Conservation (phyloP, 179 eudicot genomes). For the Kewa caespitosa region DNA sequence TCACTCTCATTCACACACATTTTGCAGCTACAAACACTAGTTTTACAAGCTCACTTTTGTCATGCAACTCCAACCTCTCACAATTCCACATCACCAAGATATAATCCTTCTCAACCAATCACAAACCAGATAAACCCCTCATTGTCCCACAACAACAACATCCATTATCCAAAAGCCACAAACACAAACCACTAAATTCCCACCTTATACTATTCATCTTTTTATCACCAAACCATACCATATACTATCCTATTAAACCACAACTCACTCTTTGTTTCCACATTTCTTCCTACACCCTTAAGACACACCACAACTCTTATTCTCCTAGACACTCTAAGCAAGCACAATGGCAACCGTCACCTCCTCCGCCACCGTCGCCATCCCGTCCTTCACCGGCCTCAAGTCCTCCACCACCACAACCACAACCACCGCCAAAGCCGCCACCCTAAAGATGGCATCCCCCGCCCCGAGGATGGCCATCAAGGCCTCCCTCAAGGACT, state of each 20-base stretch:
- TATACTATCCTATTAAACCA: slow-evolving; percentile 28
- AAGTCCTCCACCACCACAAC: slow-evolving; percentile 39
- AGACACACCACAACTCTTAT: background rate
- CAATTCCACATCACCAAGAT: slow-evolving; percentile 18
- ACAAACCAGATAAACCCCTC: slow-evolving; percentile 14
- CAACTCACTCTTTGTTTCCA: slow-evolving; percentile 2
- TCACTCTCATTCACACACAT: too few species aligned
- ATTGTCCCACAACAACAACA: slow-evolving; percentile 6
- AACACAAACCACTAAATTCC: slow-evolving; percentile 19
- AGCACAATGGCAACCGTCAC: slow-evolving; percentile 74
- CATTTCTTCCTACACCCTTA: slow-evolving; percentile 8
- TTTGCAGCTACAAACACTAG: too few species aligned
- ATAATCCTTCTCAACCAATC: slow-evolving; percentile 29
- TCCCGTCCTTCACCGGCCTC: slow-evolving; percentile 79
- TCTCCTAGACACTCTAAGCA: background rate
- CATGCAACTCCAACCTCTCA: slow-evolving; percentile 1
- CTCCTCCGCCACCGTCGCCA: slow-evolving; percentile 64
- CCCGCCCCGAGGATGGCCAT: slow-evolving; percentile 40
- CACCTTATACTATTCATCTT: background rate
- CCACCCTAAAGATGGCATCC: too few species aligned
- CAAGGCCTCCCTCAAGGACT: slow-evolving; percentile 69
- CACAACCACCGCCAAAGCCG: slow-evolving; percentile 34
- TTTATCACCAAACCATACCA: too few species aligned
- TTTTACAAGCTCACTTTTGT: background rate
- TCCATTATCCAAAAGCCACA: slow-evolving; percentile 26